Percentiles rank a stretch among this genome's conserved stretches.
Evolutionary conservation across 1,284 basidiomycete genomes (phyloP).

Genomic region (Rhizopogon parksii): DNA sequence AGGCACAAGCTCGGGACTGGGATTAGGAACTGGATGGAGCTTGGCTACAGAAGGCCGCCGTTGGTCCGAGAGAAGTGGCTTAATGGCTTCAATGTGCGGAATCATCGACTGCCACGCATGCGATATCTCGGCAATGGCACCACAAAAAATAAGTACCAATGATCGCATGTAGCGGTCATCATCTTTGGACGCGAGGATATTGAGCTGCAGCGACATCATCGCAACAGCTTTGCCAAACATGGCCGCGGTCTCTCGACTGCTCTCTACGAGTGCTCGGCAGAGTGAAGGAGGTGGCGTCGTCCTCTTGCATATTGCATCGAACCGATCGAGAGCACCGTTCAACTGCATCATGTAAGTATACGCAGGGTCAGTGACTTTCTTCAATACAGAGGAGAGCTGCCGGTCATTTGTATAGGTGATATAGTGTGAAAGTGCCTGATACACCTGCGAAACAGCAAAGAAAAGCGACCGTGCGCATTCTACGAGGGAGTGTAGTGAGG

Average conservation of each 20-base stretch:
- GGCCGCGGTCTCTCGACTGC: conserved; percentile 79
- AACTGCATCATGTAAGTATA: conserved; percentile 77
- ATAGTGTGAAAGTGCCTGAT: conserved; percentile 87
- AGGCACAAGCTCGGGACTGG: conserved; percentile 15
- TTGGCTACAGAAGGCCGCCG: conserved; percentile 29
- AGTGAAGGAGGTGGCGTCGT: conserved; percentile 63
- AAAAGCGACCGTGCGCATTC: conserved; percentile 89
- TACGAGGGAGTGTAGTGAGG: conserved; percentile 67
- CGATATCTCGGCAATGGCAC: conserved; percentile 84
- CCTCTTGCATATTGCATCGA: conserved; percentile 78
- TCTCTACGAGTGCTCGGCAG: conserved; percentile 77
- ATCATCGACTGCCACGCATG: conserved; percentile 80
- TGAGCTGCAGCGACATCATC: conserved; percentile 78
- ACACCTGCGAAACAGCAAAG: conserved; percentile 89
- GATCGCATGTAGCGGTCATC: conserved; percentile 88
- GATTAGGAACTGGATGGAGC: conserved; percentile 11
- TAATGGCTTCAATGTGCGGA: conserved; percentile 68
- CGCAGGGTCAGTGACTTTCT: conserved; percentile 82
- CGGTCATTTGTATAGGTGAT: conserved; percentile 83
- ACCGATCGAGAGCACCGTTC: conserved; percentile 87
- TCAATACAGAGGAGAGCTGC: conserved; percentile 74
- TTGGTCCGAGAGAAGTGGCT: conserved; percentile 51
- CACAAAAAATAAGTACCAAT: conserved; percentile 84
- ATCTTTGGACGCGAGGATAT: conserved; percentile 66
- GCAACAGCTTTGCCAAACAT: conserved; percentile 85